Evolutionary conservation across 1,284 basidiomycete species (phyloP).

Genomic region (Trametes polyzona): DNA sequence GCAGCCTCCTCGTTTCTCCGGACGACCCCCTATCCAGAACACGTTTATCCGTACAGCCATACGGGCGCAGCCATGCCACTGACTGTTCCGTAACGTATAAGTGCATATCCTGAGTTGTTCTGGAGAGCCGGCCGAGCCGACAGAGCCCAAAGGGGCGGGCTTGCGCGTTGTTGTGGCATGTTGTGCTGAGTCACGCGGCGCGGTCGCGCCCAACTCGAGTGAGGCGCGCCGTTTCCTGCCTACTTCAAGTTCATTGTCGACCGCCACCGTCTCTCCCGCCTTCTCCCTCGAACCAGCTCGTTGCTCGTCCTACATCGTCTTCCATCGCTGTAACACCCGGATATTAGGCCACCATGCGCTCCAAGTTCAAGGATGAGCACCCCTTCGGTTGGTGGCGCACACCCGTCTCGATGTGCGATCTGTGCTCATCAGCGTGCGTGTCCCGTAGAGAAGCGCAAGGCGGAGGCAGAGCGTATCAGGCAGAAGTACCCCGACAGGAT

Average conservation of each 20-base stretch:
- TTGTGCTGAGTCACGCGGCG: constrained; percentile 37
- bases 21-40: too few relatives aligned
- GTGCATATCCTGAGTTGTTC: neutral
- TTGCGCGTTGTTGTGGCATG: constrained; percentile 37
- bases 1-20: too few relatives aligned
- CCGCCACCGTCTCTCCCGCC: constrained; percentile 19
- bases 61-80: too few relatives aligned
- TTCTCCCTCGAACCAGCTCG: neutral
- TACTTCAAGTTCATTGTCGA: constrained; percentile 31
- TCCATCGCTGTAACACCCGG: neutral
- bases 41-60: too few relatives aligned
- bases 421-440: constrained; percentile 30
- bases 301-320: neutral
- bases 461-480: constrained; percentile 94
- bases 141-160: constrained; percentile 29
- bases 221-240: constrained; percentile 32
- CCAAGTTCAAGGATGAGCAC: constrained; percentile 99
- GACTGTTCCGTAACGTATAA: neutral
- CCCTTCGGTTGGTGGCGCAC: constrained; percentile 80
- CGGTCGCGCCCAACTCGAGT: constrained; percentile 27
- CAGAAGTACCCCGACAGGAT: constrained; percentile 99
- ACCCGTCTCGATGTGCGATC: constrained; percentile 28
- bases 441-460: constrained; percentile 93
- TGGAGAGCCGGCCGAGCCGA: constrained; percentile 11
- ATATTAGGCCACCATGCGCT: constrained; percentile 68